phyloP scores from a whole-genome alignment of 1,284 basidiomycete species.

The Takashimella tepidaria region DNA sequence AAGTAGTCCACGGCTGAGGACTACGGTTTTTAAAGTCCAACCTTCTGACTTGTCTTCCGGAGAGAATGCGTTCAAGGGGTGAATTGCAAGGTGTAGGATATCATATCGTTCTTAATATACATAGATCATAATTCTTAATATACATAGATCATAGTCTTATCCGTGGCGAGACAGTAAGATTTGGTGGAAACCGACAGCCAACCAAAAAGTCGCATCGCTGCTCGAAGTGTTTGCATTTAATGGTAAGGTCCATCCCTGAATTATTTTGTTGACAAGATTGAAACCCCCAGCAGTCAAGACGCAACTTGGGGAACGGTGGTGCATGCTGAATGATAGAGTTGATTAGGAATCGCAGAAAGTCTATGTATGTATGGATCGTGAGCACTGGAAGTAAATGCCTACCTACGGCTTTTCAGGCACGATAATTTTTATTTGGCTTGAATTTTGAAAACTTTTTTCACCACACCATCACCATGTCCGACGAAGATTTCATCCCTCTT shows the following conservation, averaged over 20 bases:
- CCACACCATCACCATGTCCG: slow-evolving; percentile 18
- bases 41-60: background rate
- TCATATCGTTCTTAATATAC: too few relatives aligned
- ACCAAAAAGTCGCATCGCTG: too few relatives aligned
- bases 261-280: too few relatives aligned
- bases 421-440: background rate
- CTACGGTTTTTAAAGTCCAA: background rate
- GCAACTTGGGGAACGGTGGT: background rate
- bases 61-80: background rate
- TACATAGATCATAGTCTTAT: too few relatives aligned
- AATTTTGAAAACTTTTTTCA: background rate
- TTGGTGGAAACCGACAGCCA: too few relatives aligned
- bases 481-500: slow-evolving; percentile 37
- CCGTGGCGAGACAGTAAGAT: too few relatives aligned
- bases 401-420: too few relatives aligned
- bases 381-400: background rate
- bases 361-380: background rate
- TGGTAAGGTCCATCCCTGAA: too few relatives aligned
- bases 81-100: background rate
- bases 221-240: too few relatives aligned
- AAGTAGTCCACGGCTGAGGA: background rate
- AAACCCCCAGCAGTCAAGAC: background rate
- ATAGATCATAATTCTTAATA: too few relatives aligned
- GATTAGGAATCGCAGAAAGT: too few relatives aligned
- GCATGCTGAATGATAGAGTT: background rate